These are phyloP conservation scores for Physcia stellaris DNA, from an alignment of 495 filamentous ascomycete species.

Conservation along the genomic window DNA sequence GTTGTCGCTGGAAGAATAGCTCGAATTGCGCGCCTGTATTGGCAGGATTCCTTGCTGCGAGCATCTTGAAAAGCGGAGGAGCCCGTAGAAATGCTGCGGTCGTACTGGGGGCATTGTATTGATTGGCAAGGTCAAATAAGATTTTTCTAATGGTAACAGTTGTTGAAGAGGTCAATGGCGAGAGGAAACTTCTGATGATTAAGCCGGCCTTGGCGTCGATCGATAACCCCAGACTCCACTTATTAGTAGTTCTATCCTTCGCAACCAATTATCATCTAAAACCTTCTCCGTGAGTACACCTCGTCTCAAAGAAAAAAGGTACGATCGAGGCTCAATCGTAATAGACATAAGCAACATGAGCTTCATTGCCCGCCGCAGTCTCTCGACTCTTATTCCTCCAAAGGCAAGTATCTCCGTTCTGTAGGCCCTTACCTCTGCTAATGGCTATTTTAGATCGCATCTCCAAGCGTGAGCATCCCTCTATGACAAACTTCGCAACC, in stretches of 20 bases:
- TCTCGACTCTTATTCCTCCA: constrained; percentile 96
- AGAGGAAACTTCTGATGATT: no score
- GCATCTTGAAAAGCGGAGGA: constrained; percentile 18
- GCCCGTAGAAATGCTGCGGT: constrained; percentile 18
- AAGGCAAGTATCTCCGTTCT: constrained; percentile 50
- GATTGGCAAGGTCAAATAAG: no score
- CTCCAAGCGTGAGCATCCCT: constrained; percentile 66
- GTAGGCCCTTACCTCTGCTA: background rate
- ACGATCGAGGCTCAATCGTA: no score
- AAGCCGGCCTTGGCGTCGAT: no score
- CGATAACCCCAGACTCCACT: no score
- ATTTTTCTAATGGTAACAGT: no score
- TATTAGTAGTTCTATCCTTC: no score
- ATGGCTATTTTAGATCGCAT: constrained; percentile 54
- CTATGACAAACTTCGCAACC: no score
- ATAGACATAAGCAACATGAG: constrained; percentile 67
- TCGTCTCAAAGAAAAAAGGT: no score
- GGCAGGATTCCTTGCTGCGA: background rate
- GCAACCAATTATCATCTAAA: no score
- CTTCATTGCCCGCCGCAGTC: constrained; percentile 70
- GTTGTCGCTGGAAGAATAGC: constrained; percentile 13
- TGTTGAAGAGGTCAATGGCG: no score
- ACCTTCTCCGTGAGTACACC: no score
- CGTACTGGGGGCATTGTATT: constrained; percentile 25
- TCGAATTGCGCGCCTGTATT: constrained; percentile 29